Percentiles rank a stretch among this genome's conserved stretches.
Evolutionary conservation across 2,329 filamentous ascomycete genomes (phyloP).

Genomic region (Didymella pomorum): DNA sequence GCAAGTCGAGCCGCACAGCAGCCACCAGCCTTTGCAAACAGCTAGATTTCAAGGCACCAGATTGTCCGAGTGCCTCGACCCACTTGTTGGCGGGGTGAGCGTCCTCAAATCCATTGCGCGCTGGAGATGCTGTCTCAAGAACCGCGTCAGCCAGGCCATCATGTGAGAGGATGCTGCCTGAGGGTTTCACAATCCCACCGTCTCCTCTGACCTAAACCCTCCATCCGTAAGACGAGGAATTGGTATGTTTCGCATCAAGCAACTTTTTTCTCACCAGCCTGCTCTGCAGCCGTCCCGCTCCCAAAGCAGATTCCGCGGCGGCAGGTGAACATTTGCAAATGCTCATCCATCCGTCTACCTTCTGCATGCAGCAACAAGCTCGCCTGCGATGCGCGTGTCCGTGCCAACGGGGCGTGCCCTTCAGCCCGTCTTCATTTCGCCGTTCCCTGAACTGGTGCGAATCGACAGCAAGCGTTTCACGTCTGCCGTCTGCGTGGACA

Average conservation of each 20-base stretch:
- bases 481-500: background rate
- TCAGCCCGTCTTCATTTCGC: background rate
- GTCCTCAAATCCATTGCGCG: background rate
- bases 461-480: conserved; percentile 11
- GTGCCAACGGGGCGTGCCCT: too few relatives aligned
- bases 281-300: background rate
- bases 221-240: background rate
- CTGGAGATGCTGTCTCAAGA: conserved; percentile 13
- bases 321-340: background rate
- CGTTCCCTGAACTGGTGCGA: background rate
- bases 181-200: conserved; percentile 11
- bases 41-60: background rate
- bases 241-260: conserved; percentile 13
- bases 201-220: background rate
- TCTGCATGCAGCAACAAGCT: conserved; percentile 3
- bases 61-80: conserved; percentile 2
- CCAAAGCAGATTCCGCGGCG: background rate
- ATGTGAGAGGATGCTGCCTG: conserved; percentile 24
- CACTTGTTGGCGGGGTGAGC: background rate
- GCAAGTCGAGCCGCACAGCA: background rate
- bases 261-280: background rate
- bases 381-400: background rate
- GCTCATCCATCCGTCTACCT: background rate
- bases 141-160: conserved; percentile 26
- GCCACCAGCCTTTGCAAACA: background rate